phyloP scores from a whole-genome alignment of 495 filamentous ascomycete genomes.

The Tuber calosporum region DNA sequence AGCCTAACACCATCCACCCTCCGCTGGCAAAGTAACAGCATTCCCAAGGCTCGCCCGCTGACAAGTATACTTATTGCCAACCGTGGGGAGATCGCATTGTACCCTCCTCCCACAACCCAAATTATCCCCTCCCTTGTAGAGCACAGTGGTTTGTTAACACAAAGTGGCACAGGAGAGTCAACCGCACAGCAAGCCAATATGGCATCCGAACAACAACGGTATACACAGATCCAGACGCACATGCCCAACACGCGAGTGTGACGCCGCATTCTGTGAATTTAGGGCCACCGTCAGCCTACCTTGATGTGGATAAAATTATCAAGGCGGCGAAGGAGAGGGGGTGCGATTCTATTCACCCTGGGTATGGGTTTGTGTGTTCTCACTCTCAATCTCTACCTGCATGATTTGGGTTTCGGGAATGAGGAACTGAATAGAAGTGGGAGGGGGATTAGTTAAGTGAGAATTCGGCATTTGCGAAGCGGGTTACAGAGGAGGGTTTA shows the following conservation, averaged over 20 bases:
- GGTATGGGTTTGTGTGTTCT: slow-evolving; percentile 79
- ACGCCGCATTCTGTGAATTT: slow-evolving; percentile 76
- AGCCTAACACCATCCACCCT: neutral
- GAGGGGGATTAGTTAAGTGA: slow-evolving; percentile 53
- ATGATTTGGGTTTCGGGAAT: neutral
- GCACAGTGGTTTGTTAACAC: slow-evolving; percentile 9
- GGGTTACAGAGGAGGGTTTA: slow-evolving; percentile 83
- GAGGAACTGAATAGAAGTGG: slow-evolving; percentile 42
- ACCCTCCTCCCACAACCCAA: slow-evolving; percentile 6
- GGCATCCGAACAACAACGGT: slow-evolving; percentile 91
- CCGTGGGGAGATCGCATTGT: slow-evolving; percentile 91
- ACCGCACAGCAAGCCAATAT: slow-evolving; percentile 73
- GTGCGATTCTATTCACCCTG: slow-evolving; percentile 86
- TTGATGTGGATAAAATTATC: slow-evolving; percentile 90
- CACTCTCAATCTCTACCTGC: neutral
- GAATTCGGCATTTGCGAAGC: slow-evolving; percentile 81
- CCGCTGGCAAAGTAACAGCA: neutral
- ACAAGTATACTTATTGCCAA: slow-evolving; percentile 92
- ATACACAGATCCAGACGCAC: slow-evolving; percentile 86
- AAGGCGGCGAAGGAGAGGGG: slow-evolving; percentile 73
- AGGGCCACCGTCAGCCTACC: slow-evolving; percentile 71
- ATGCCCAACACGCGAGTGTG: slow-evolving; percentile 78
- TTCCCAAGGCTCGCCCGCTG: slow-evolving; percentile 47
- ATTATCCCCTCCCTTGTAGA: neutral
- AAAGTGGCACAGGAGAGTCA: slow-evolving; percentile 56